Base-by-base conservation (phyloP, 2,329 filamentous ascomycete species). In the Dactylellina sp. region DNA sequence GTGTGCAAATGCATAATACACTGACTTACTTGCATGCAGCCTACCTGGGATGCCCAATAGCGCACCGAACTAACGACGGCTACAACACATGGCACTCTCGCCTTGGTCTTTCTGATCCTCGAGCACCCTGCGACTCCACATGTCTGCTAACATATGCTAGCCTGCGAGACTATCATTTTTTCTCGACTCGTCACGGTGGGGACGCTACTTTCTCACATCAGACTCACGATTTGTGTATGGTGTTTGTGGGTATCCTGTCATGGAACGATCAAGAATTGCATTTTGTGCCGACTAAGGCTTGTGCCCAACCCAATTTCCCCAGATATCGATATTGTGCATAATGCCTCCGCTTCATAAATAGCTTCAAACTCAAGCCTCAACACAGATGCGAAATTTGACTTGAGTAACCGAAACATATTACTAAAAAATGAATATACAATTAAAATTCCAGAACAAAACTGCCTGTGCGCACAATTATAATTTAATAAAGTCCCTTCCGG, bases 161-260 rank as follows among this genome's bases (percentile, higher is more conserved):
- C n/a, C 5, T 12, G n/a, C n/a, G 37, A 40, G 4, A 20, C n/a
- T n/a, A 42, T 16, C 9, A 22, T 40, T 14, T 40, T 40, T 40
- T 40, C n/a, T 40, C 12, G 9, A 40, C 5, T 16, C 37, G 9
- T 40, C 37, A 46, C 16, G 20, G 52, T 42, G 52, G 52, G n/a
- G 37, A 25, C 37, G 53, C 53, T 57, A 44, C 37, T 44, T 57
- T 42, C 53, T 57, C 25, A 57, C 53, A 39, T 40, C 50, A 22
- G 42, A n/a, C 16, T 46, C 20, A 55, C 16, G 14, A 50, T 28
- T 40, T 16, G 9, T 40, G 9, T n/a, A 28, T 28, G 5, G 18
- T 20, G 46, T 46, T 24, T 20, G 7, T 22, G 42, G 4, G 37
- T 5, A 40, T 40, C n/a, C 6, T 35, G 32, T 6, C 12, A 35